Evolutionary conservation across 768 basidiomycete species (phyloP), one percentile per base, ranked within the genome.

Genomic region (Goffeauzyma gilvescens): DNA sequence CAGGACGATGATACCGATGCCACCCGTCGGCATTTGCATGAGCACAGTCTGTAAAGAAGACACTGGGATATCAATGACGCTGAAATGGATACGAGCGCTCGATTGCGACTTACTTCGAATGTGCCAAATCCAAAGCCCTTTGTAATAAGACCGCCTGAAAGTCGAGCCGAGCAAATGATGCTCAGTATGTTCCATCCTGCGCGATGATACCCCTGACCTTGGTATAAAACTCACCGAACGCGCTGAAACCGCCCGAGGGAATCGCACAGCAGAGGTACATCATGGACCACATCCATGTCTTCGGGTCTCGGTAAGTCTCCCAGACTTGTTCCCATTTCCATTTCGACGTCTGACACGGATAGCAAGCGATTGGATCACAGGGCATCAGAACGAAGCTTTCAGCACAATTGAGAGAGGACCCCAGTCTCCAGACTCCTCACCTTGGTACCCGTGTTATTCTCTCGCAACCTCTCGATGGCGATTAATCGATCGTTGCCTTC

Each of bases 391-490:
- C n/a, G n/a, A n/a, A n/a, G n/a, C n/a, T n/a, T n/a, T n/a, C n/a
- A n/a, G n/a, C n/a, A n/a, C n/a, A n/a, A n/a, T n/a, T n/a, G n/a
- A n/a, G n/a, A n/a, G n/a, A n/a, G n/a, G n/a, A n/a, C 8, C 9
- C 34, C 10, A 7, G 7, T 12, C n/a, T n/a, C n/a, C n/a, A n/a
- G n/a, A n/a, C n/a, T n/a, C n/a, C n/a, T n/a, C n/a, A n/a, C n/a
- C 38, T 57, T 57, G 36, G 55, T 58, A 45, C 57, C 59, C 17
- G 57, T 58, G 54, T 58, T 58, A 50, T 61, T 61, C 48, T 55
- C 57, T 42, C 48, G 50, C 23, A 61, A 41, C 38, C 59, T 51
- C 34, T 61, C 59, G 38, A 61, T 41, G 31, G 59, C 59, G 49
- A 62, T 62, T 14, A 57, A 35, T 22, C 57, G 25, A 47, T 62